These are phyloP conservation scores for Aspergillus ustus DNA, from an alignment of 2,329 filamentous ascomycete species.

Conservation along the genomic window DNA sequence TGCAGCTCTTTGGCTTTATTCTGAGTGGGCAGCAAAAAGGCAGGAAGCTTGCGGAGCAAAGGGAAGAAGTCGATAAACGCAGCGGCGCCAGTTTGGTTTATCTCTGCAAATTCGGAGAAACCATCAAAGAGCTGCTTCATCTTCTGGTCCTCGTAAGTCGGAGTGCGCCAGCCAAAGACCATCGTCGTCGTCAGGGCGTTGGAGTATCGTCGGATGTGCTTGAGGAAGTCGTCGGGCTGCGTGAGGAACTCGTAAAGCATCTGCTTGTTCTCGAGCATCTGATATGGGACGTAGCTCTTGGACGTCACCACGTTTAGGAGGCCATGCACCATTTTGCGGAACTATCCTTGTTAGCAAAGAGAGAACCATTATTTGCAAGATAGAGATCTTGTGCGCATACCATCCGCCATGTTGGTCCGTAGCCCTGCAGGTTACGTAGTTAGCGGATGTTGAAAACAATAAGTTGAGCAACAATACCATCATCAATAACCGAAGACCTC, in stretches of 20 bases:
- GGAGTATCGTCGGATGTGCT: conserved; percentile 55
- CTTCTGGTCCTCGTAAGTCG: conserved; percentile 46
- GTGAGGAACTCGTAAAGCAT: conserved; percentile 56
- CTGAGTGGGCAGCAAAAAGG: conserved; percentile 42
- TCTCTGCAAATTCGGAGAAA: conserved; percentile 44
- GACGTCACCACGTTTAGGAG: conserved; percentile 55
- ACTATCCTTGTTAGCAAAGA: conserved; percentile 7
- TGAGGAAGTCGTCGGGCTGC: conserved; percentile 46
- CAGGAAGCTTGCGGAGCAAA: conserved; percentile 50
- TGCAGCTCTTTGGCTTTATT: conserved; percentile 50
- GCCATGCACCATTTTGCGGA: conserved; percentile 47
- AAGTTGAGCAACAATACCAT: conserved; percentile 28
- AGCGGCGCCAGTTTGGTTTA: conserved; percentile 49
- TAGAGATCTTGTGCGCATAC: background rate
- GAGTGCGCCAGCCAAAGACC: conserved; percentile 54
- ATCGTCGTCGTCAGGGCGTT: conserved; percentile 56
- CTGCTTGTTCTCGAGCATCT: conserved; percentile 60
- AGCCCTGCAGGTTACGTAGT: background rate
- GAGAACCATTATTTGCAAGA: background rate
- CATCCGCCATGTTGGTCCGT: conserved; percentile 6
- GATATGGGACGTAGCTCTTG: conserved; percentile 58
- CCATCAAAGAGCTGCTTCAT: conserved; percentile 50
- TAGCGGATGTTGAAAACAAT: background rate
- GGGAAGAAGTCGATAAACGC: conserved; percentile 55
- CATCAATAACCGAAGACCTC: conserved; percentile 34